phyloP scores from a whole-genome alignment of 345 rosid genomes.

The Theobroma cacao region DNA sequence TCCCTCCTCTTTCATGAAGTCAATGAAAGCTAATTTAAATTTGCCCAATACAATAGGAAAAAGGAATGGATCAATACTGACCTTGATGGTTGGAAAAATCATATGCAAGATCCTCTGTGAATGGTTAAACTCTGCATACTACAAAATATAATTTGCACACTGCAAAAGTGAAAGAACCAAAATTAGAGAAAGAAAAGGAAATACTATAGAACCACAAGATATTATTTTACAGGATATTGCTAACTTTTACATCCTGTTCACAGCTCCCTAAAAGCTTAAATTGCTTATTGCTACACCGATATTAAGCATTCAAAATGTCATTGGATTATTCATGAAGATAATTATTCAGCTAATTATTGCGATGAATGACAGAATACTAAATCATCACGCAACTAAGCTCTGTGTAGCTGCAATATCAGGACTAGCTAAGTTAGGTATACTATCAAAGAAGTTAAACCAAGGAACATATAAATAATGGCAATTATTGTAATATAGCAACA shows the following conservation, averaged over 20 bases:
- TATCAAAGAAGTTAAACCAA: background rate
- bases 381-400: background rate
- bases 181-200: background rate
- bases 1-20: background rate
- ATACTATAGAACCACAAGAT: background rate
- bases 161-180: slow-evolving; percentile 25
- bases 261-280: background rate
- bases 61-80: slow-evolving; percentile 19
- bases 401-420: background rate
- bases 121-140: slow-evolving; percentile 18
- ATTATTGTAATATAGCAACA: background rate
- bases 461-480: background rate
- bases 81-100: slow-evolving; percentile 24
- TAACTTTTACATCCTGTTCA: background rate
- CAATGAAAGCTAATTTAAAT: background rate
- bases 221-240: background rate
- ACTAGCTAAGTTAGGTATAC: background rate
- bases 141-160: slow-evolving; percentile 32
- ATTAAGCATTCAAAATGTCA: background rate
- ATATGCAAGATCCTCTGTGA: background rate
- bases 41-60: background rate
- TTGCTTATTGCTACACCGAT: background rate
- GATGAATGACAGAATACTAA: background rate
- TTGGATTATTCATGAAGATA: background rate
- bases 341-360: background rate